phyloP scores from a whole-genome alignment of 331 rosid species.

The Malus hybrid region DNA sequence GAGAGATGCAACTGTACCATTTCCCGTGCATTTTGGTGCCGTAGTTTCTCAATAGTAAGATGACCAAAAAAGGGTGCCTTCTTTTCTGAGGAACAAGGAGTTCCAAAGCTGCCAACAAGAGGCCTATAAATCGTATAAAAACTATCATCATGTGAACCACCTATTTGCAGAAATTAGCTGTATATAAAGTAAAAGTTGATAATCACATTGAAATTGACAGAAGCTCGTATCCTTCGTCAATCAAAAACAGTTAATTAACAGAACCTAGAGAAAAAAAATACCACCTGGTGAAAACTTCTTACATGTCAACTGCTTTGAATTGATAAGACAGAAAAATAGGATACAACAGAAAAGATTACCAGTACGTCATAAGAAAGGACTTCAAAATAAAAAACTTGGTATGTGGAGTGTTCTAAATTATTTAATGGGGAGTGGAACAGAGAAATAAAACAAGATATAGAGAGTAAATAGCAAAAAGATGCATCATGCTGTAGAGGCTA shows the following conservation, averaged over 20 bases:
- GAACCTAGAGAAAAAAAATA: not conserved
- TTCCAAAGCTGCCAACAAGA: slow-evolving; percentile 52
- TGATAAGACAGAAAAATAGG: not conserved
- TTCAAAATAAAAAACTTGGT: not conserved
- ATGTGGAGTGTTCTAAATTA: not conserved
- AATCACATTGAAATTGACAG: not conserved
- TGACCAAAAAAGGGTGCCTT: slow-evolving; percentile 64
- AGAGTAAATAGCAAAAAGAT: not conserved
- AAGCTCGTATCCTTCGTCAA: not conserved
- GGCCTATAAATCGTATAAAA: slow-evolving; percentile 37
- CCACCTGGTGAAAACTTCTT: not conserved
- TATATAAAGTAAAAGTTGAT: not conserved
- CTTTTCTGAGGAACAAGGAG: slow-evolving; percentile 46
- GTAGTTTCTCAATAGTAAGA: slow-evolving; percentile 41
- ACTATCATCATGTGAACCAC: slow-evolving; percentile 11
- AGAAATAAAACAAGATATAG: not conserved
- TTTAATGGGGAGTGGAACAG: not conserved
- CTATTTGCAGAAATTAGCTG: not conserved
- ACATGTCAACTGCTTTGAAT: not conserved
- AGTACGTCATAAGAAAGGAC: not conserved
- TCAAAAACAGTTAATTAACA: not conserved
- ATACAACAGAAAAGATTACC: not conserved
- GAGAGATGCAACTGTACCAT: slow-evolving; percentile 32
- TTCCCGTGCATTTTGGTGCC: slow-evolving; percentile 40
- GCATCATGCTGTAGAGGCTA: slow-evolving; percentile 5